Percentiles rank a stretch among this genome's conserved stretches.
Conservation (phyloP, 2,329 filamentous ascomycete genomes). For the Akanthomyces dipterigenus region DNA sequence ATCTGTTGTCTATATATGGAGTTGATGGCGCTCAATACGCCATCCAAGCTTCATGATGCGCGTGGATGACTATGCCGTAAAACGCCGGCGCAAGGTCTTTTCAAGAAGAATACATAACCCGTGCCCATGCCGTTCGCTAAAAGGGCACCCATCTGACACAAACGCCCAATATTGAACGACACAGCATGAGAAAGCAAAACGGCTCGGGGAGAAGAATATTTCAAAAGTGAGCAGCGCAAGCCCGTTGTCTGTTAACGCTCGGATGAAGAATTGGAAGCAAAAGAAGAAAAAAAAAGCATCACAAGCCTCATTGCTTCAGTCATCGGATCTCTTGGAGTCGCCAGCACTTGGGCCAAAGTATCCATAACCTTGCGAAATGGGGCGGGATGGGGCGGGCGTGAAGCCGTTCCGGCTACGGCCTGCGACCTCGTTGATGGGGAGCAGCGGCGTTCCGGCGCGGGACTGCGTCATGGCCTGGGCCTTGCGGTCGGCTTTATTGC, state of each 20-base stretch:
- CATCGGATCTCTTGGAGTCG: constrained; percentile 53
- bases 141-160: background rate
- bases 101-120: background rate
- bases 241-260: constrained; percentile 4
- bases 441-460: constrained; percentile 39
- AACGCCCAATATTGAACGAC: background rate
- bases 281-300: background rate
- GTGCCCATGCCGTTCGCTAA: background rate
- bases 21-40: background rate
- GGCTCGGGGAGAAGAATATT: background rate
- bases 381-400: background rate
- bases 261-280: background rate
- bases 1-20: constrained; percentile 8
- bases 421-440: constrained; percentile 51
- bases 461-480: constrained; percentile 56
- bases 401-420: constrained; percentile 1
- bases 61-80: background rate
- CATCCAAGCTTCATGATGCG: background rate
- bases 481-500: constrained; percentile 78
- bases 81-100: background rate
- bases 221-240: background rate
- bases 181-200: background rate
- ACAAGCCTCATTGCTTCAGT: constrained; percentile 19
- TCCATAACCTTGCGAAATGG: constrained; percentile 35
- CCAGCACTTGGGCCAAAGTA: constrained; percentile 34